A percentile compares a stretch with the other conserved stretches of the same genome.
phyloP scores from a whole-genome alignment of 192 early-diverging fungal genomes.

The Coemansia sp. region DNA sequence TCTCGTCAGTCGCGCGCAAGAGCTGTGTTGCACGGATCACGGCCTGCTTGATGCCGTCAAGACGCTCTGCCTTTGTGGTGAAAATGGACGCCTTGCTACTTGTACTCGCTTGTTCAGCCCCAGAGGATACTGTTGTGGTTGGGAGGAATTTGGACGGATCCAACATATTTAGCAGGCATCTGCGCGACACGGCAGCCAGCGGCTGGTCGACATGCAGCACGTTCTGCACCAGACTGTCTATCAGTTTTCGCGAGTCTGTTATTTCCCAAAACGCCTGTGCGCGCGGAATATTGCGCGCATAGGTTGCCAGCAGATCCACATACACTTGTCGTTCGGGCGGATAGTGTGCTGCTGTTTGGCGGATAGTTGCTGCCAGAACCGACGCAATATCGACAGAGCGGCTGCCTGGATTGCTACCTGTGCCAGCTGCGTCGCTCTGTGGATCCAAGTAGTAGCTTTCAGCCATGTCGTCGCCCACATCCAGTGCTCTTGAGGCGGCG shows the following conservation, averaged over 20 bases:
- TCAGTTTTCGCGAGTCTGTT: constrained; percentile 59
- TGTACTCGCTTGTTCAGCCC: neutral
- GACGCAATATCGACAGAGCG: constrained; percentile 3
- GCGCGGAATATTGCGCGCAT: constrained; percentile 33
- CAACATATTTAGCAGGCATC: constrained; percentile 38
- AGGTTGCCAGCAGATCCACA: constrained; percentile 41
- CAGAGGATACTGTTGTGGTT: neutral
- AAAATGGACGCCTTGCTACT: constrained; percentile 16
- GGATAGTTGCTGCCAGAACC: constrained; percentile 20
- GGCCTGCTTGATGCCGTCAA: constrained; percentile 26
- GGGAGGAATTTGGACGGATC: constrained; percentile 24
- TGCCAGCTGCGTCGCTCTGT: constrained; percentile 8
- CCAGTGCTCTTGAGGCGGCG: neutral
- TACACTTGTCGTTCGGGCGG: constrained; percentile 45
- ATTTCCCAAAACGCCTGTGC: constrained; percentile 54
- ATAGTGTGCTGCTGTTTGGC: constrained; percentile 27
- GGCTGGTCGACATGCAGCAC: constrained; percentile 84
- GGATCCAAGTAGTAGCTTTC: constrained; percentile 22
- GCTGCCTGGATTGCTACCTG: neutral
- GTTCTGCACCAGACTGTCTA: constrained; percentile 82
- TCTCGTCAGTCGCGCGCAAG: constrained; percentile 43
- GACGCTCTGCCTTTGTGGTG: constrained; percentile 16
- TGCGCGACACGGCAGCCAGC: constrained; percentile 62
- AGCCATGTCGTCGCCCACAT: constrained; percentile 9
- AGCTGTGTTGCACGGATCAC: constrained; percentile 40